Evolutionary conservation across 2,329 filamentous ascomycete species (phyloP).

Genomic region (Apiospora arundinis): DNA sequence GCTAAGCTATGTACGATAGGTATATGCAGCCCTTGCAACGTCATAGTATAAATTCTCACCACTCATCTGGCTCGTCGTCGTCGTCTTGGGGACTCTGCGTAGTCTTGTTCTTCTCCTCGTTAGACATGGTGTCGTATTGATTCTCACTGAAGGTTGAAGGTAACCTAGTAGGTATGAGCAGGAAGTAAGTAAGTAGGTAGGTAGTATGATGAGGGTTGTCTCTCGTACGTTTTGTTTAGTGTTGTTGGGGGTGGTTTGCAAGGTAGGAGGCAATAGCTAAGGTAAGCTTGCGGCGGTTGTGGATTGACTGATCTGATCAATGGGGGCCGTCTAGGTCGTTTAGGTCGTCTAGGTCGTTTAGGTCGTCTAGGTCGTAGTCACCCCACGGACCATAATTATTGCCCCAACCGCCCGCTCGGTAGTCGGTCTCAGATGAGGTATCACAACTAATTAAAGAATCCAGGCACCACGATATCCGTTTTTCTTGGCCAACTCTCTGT

Average conservation of each 20-base stretch:
- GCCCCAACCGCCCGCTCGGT: slow-evolving; percentile 14
- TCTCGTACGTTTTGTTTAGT: neutral
- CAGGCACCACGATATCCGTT: neutral
- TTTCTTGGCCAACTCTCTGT: neutral
- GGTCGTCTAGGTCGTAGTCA: too few species aligned
- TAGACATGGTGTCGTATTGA: slow-evolving; percentile 56
- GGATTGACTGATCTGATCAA: neutral
- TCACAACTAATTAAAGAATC: slow-evolving; percentile 7
- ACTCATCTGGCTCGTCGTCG: slow-evolving; percentile 94
- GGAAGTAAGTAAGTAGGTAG: neutral
- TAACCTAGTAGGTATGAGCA: slow-evolving; percentile 14
- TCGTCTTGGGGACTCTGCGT: slow-evolving; percentile 53
- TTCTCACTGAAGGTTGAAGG: neutral
- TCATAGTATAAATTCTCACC: slow-evolving; percentile 62
- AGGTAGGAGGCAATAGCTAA: neutral
- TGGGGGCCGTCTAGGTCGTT: too few species aligned
- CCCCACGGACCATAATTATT: slow-evolving; percentile 14
- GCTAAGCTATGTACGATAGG: neutral
- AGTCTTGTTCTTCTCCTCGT: slow-evolving; percentile 57
- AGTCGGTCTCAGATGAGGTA: slow-evolving; percentile 15
- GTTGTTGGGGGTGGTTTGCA: neutral
- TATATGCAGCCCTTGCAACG: neutral
- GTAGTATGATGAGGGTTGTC: neutral
- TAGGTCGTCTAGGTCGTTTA: too few species aligned
- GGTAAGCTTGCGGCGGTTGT: neutral